Conservation (phyloP, 257 asterid genomes). For the Cinchona pubescens region DNA sequence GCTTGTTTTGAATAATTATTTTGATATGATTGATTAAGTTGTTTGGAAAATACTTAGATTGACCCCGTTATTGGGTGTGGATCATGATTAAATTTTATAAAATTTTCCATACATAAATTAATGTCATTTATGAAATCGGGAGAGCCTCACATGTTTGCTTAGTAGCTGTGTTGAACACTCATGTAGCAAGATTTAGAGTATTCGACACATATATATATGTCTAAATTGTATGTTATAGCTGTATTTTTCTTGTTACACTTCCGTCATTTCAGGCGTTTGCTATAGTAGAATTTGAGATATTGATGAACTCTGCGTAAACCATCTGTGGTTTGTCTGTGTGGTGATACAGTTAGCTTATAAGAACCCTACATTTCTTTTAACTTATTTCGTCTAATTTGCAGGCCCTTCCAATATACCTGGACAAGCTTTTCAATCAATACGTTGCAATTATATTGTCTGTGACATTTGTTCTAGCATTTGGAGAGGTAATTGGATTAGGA, state of each 20-base stretch:
- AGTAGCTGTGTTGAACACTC: neutral
- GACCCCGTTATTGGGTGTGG: no score
- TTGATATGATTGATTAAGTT: neutral
- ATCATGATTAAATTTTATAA: no score
- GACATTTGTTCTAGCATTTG: conserved; percentile 89
- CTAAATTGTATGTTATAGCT: neutral
- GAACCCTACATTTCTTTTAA: conserved; percentile 1
- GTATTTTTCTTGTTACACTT: neutral
- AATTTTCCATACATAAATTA: no score
- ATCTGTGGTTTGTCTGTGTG: neutral
- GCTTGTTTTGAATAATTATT: neutral
- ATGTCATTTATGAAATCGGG: no score
- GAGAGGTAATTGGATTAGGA: conserved; percentile 58
- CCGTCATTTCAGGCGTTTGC: neutral
- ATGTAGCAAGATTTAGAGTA: neutral
- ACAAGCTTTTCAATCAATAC: conserved; percentile 84
- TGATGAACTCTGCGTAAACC: neutral
- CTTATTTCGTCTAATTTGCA: conserved; percentile 37
- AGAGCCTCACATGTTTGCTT: neutral
- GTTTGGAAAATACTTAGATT: no score
- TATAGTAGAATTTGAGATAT: neutral
- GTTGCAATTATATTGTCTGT: conserved; percentile 92
- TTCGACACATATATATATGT: no score
- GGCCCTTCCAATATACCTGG: conserved; percentile 98
- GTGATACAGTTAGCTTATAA: conserved; percentile 1